Conservation (phyloP, 2,329 filamentous ascomycete genomes). For the Arthrobotrys sinensis region DNA sequence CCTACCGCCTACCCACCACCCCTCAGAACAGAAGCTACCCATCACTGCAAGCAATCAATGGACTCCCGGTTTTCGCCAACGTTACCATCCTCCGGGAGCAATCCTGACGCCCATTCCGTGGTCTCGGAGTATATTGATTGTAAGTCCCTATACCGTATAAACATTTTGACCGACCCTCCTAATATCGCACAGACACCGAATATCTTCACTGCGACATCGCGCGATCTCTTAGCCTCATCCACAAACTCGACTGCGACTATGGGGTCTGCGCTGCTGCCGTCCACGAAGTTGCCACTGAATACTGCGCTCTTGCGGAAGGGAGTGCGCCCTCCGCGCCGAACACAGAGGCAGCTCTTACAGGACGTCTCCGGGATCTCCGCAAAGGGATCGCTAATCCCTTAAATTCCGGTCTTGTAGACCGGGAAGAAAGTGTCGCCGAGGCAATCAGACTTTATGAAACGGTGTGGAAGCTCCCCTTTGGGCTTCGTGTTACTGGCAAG, state of each 20-base stretch:
- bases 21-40: neutral
- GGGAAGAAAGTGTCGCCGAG: constrained; percentile 75
- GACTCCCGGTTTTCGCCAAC: constrained; percentile 19
- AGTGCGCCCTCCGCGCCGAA: constrained; percentile 67
- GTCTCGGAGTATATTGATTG: constrained; percentile 58
- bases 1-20: too few species aligned
- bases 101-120: constrained; percentile 50
- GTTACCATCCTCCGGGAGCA: constrained; percentile 14
- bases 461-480: constrained; percentile 62
- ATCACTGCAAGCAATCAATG: neutral
- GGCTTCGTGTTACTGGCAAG: neutral
- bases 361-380: constrained; percentile 70
- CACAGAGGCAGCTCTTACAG: constrained; percentile 65
- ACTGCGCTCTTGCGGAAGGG: constrained; percentile 71
- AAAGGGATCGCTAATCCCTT: constrained; percentile 75
- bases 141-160: constrained; percentile 1
- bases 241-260: constrained; percentile 76
- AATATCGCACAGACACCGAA: constrained; percentile 70
- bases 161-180: neutral
- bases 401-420: constrained; percentile 72
- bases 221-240: constrained; percentile 77
- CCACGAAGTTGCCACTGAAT: constrained; percentile 73
- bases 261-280: constrained; percentile 73
- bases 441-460: constrained; percentile 77
- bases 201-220: constrained; percentile 78